Conservation (phyloP, 169 alveolate species). For the Plasmodium vinckei region DNA sequence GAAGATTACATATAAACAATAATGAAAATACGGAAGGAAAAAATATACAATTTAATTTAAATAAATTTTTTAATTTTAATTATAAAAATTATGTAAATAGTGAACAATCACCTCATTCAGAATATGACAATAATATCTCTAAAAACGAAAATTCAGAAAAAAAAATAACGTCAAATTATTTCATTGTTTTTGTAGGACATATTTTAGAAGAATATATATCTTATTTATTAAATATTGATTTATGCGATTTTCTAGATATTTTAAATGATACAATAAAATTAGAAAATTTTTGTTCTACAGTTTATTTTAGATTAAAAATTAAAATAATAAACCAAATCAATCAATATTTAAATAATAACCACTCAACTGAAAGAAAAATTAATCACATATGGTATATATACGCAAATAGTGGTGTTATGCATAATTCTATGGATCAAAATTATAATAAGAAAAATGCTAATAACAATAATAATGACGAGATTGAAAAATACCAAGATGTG, state of each 20-base stretch:
- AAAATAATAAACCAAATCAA: conserved; percentile 49
- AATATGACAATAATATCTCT: not conserved
- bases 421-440: conserved; percentile 12
- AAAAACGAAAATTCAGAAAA: not conserved
- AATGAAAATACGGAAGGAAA: not conserved
- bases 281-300: conserved; percentile 45
- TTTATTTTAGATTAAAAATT: conserved; percentile 58
- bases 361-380: not conserved
- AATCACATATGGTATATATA: conserved; percentile 29
- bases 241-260: conserved; percentile 12
- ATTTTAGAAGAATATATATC: conserved; percentile 70
- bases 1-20: not conserved
- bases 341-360: conserved; percentile 6
- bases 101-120: conserved; percentile 21
- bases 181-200: conserved; percentile 73
- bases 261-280: conserved; percentile 41
- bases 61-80: conserved; percentile 24
- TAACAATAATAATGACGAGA: conserved; percentile 7
- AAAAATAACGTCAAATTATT: conserved; percentile 15
- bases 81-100: conserved; percentile 32
- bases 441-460: not conserved
- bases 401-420: conserved; percentile 31
- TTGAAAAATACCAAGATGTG: not conserved
- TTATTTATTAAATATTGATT: conserved; percentile 49
- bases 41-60: not conserved